A percentile compares a stretch with the other conserved stretches of the same genome.
Conservation (phyloP, 1,284 basidiomycete species). For the Macrocystidia cucumis region DNA sequence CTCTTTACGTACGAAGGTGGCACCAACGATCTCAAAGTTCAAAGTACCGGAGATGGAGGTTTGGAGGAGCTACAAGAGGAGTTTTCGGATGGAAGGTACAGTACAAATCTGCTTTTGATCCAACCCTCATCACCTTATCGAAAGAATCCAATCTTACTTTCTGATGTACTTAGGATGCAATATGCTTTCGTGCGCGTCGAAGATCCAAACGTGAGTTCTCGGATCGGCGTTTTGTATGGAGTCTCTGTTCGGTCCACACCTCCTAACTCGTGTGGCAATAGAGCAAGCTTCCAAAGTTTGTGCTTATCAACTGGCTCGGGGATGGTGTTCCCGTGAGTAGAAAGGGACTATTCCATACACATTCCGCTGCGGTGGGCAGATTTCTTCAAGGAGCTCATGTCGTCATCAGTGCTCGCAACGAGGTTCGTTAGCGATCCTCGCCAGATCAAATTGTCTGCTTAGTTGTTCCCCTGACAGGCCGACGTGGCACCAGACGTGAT, state of each 20-base stretch:
- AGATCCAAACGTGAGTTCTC: slow-evolving; percentile 80
- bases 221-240: slow-evolving; percentile 2
- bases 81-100: slow-evolving; percentile 87
- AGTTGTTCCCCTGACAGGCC: slow-evolving; percentile 33
- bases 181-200: slow-evolving; percentile 89
- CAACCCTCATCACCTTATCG: slow-evolving; percentile 6
- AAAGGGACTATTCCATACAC: slow-evolving; percentile 91
- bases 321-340: slow-evolving; percentile 91
- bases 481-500: slow-evolving; percentile 79
- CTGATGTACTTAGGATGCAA: slow-evolving; percentile 67
- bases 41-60: slow-evolving; percentile 76
- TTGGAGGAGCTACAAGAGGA: slow-evolving; percentile 91
- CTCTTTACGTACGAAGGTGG: slow-evolving; percentile 84
- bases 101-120: slow-evolving; percentile 7
- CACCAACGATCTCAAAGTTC: slow-evolving; percentile 87
- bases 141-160: too few relatives aligned
- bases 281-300: slow-evolving; percentile 87
- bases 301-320: slow-evolving; percentile 91
- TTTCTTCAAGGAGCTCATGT: slow-evolving; percentile 87
- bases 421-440: slow-evolving; percentile 41
- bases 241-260: neutral
- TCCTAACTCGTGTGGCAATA: slow-evolving; percentile 22
- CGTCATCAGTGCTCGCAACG: slow-evolving; percentile 86
- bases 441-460: neutral
- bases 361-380: slow-evolving; percentile 76